These are phyloP conservation scores for Coccinonectria pachysandricola DNA, from an alignment of 2,329 filamentous ascomycete genomes.

Conservation along the genomic window DNA sequence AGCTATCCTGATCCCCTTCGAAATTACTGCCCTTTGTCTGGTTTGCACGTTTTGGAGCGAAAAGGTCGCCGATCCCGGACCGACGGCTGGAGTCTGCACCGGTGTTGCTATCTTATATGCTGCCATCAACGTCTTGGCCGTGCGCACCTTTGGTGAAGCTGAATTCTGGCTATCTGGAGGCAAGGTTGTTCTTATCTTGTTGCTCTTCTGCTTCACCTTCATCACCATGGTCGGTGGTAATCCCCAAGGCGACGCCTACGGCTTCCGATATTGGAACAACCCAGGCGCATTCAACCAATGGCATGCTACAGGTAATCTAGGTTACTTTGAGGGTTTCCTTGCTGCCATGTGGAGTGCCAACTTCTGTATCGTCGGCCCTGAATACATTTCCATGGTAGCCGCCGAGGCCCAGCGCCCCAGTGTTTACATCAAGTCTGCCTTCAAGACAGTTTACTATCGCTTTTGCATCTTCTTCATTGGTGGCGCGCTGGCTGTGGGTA, in stretches of 20 bases:
- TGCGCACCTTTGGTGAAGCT: conserved; percentile 57
- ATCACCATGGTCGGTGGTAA: conserved; percentile 73
- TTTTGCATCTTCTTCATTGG: conserved; percentile 62
- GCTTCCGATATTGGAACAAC: conserved; percentile 56
- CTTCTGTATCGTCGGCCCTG: conserved; percentile 56
- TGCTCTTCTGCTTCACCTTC: conserved; percentile 66
- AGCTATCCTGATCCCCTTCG: conserved; percentile 32
- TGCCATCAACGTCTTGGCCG: conserved; percentile 53
- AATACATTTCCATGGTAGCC: conserved; percentile 59
- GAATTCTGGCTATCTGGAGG: conserved; percentile 59
- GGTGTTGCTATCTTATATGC: conserved; percentile 45
- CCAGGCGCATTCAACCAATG: conserved; percentile 37
- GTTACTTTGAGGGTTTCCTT: conserved; percentile 61
- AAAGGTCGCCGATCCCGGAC: conserved; percentile 48
- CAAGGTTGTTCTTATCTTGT: conserved; percentile 56
- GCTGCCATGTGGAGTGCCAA: conserved; percentile 54
- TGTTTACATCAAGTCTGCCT: conserved; percentile 54
- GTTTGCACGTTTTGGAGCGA: conserved; percentile 31
- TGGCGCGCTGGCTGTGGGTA: conserved; percentile 55
- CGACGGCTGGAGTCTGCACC: conserved; percentile 53
- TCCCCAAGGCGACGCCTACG: conserved; percentile 55
- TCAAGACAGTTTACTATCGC: conserved; percentile 64
- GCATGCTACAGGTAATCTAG: conserved; percentile 49
- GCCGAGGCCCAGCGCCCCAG: conserved; percentile 58
- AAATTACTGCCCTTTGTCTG: conserved; percentile 32